Evolutionary conservation across 2,329 filamentous ascomycete species (phyloP), one percentile per base, ranked within the genome.

Genomic region (Exophiala lecanii-corni): DNA sequence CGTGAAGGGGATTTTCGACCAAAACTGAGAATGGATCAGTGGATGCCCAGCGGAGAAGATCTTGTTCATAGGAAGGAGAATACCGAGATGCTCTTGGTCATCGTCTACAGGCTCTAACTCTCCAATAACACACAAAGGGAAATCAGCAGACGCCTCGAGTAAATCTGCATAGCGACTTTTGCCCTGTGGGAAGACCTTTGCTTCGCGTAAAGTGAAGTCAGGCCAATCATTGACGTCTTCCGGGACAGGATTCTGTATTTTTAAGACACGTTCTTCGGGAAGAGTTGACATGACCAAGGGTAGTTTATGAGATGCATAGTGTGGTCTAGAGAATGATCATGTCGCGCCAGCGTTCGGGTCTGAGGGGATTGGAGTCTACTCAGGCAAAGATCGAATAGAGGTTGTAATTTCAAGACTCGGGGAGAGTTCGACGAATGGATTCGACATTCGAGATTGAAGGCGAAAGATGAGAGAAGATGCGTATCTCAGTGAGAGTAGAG

Each of bases 201-300:
- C 76, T 51, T 80, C 71, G 46, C 62, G 71, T 45, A 83, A 63
- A 18, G 66, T 62, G 60, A 80, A 81, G 48, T 78, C 74, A 39
- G 76, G 72, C 75, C 78, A 82, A 53, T 81, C 71, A 59, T 78
- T 69, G 56, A 71, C 68, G 57, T 71, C 67, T 23, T 59, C 56
- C 45, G 70, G 57, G 50, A 67, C 63, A 48, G 67, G 62, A 57
- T 70, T 62, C 56, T 63, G 63, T 55, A 62, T 55, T 58, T 61
- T 62, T 41, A 72, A 64, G 52, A 72, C 64, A 55, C 59, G 67
- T 59, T 70, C 65, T 56, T 57, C 55, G 20, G 55, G 51, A 35
- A 43, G 40, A 10, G 51, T 52, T 42, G 49, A 51, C 55, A 57
- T 57, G 31, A 45, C 50, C 45, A 45, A 36, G 31, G 17, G 31